Conservation (phyloP, 2,329 filamentous ascomycete genomes). For the Fragosphaeria purpurea region DNA sequence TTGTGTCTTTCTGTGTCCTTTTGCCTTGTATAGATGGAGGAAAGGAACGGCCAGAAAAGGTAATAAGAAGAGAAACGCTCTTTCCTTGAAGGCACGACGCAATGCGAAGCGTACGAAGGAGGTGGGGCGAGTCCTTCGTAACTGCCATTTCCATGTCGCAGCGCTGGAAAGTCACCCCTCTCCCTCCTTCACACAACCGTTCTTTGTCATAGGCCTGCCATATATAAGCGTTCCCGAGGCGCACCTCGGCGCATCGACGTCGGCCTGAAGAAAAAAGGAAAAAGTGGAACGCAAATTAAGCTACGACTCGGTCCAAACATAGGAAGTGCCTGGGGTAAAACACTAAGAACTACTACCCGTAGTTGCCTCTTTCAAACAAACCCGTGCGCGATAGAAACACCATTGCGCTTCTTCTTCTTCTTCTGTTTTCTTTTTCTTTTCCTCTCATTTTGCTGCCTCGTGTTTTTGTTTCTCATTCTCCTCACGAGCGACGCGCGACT, state of each 20-base stretch:
- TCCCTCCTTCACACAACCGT: neutral
- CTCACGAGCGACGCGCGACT: neutral
- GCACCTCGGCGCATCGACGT: slow-evolving; percentile 13
- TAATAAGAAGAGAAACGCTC: too few species aligned
- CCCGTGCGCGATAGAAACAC: too few species aligned
- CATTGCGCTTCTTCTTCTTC: neutral
- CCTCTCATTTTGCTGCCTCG: slow-evolving; percentile 1
- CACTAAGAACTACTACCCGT: neutral
- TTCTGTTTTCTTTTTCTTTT: neutral
- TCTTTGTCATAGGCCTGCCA: neutral
- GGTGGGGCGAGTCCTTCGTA: too few species aligned
- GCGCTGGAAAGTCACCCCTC: neutral
- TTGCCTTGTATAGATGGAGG: too few species aligned
- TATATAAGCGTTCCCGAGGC: slow-evolving; percentile 6
- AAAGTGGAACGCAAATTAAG: neutral
- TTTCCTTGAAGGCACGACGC: too few species aligned
- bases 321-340: slow-evolving; percentile 1
- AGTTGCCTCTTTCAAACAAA: too few species aligned
- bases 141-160: neutral
- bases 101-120: too few species aligned
- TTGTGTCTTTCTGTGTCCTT: neutral
- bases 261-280: neutral
- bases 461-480: slow-evolving; percentile 4
- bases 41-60: too few species aligned
- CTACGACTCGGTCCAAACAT: neutral